Percentiles rank a stretch among this genome's conserved stretches.
Conservation (phyloP, 2,329 filamentous ascomycete species). For the Microthyrium microscopicum region DNA sequence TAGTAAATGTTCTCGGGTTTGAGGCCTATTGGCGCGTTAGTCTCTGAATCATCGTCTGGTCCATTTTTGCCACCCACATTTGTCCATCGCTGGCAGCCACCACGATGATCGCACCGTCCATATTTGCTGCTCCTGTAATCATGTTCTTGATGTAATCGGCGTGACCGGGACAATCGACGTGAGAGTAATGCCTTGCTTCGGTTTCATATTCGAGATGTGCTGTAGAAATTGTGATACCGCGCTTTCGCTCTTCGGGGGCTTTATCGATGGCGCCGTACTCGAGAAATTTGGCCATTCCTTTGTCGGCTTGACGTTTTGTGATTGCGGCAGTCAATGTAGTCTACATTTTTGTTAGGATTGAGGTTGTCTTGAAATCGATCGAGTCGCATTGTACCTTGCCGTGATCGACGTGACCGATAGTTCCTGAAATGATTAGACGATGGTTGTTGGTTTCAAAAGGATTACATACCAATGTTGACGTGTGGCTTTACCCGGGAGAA, state of each 20-base stretch:
- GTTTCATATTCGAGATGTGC: slow-evolving; percentile 98
- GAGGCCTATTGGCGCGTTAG: slow-evolving; percentile 40
- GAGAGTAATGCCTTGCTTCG: slow-evolving; percentile 87
- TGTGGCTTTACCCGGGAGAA: slow-evolving; percentile 92
- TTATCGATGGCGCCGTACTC: slow-evolving; percentile 98
- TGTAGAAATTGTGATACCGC: slow-evolving; percentile 98
- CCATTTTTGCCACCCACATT: slow-evolving; percentile 42
- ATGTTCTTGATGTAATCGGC: slow-evolving; percentile 99
- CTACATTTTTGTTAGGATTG: slow-evolving; percentile 40
- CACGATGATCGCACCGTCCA: slow-evolving; percentile 98
- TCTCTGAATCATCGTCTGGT: not conserved
- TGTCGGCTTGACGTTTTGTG: slow-evolving; percentile 92
- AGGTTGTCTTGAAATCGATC: slow-evolving; percentile 8
- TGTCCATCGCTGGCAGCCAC: slow-evolving; percentile 97
- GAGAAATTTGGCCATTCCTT: slow-evolving; percentile 85
- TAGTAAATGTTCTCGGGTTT: slow-evolving; percentile 95
- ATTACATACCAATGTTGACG: slow-evolving; percentile 74
- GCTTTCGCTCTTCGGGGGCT: slow-evolving; percentile 97
- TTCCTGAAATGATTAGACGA: slow-evolving; percentile 38
- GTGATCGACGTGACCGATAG: slow-evolving; percentile 98
- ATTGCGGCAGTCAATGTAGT: slow-evolving; percentile 97
- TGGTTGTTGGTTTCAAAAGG: not conserved
- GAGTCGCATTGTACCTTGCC: slow-evolving; percentile 56
- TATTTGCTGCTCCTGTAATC: slow-evolving; percentile 98
- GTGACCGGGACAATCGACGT: slow-evolving; percentile 99